These are phyloP conservation scores for Ustulina deusta DNA, from an alignment of 2,329 filamentous ascomycete genomes.

Conservation along the genomic window DNA sequence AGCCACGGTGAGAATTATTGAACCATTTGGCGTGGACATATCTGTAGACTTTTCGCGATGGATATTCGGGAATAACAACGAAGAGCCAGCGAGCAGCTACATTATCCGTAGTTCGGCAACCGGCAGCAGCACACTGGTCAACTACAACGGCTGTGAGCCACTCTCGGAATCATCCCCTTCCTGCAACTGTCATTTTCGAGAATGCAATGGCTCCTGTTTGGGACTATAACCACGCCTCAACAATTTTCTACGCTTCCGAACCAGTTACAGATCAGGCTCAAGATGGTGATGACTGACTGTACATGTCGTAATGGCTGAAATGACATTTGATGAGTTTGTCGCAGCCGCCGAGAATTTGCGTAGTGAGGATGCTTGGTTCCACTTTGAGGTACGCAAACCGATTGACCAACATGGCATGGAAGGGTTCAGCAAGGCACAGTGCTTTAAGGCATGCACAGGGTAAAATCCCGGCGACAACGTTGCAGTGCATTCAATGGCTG, in stretches of 20 bases:
- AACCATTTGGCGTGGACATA: conserved; percentile 62
- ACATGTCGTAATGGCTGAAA: conserved; percentile 65
- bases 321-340: conserved; percentile 72
- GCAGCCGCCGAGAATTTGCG: conserved; percentile 53
- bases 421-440: conserved; percentile 30
- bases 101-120: conserved; percentile 71
- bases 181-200: not conserved
- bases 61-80: conserved; percentile 67
- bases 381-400: conserved; percentile 71
- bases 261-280: not conserved
- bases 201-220: not conserved
- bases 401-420: conserved; percentile 41
- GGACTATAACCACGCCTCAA: not conserved
- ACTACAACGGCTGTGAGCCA: conserved; percentile 65
- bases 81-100: conserved; percentile 74
- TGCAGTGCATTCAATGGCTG: conserved; percentile 69
- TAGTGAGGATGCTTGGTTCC: conserved; percentile 68
- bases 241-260: not conserved
- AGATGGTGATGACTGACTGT: conserved; percentile 18
- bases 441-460: conserved; percentile 60
- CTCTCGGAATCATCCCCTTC: not conserved
- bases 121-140: conserved; percentile 76
- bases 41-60: conserved; percentile 65
- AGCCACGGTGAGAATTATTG: conserved; percentile 63
- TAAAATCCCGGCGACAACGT: conserved; percentile 70